phyloP scores from a whole-genome alignment of 768 basidiomycete genomes.

The Cystobasidium tubakii region DNA sequence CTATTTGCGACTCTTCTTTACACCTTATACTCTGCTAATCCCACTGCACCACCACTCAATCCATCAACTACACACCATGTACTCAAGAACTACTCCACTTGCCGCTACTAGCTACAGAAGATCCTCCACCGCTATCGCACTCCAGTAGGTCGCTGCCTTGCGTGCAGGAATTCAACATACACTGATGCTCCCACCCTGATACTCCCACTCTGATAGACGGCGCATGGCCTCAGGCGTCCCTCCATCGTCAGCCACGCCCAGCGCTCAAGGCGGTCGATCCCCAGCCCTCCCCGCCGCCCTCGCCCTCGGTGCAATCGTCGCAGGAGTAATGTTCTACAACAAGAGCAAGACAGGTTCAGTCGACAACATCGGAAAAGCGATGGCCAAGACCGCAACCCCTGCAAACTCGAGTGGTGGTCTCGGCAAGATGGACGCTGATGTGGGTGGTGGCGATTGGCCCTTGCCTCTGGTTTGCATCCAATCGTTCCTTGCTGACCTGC shows the following conservation, averaged over 20 bases:
- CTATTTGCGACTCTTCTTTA: too few species aligned
- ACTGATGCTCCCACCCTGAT: too few species aligned
- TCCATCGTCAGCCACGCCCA: background rate
- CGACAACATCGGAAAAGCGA: constrained; percentile 5
- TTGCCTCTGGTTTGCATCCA: too few species aligned
- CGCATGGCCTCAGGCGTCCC: background rate
- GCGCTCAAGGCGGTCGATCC: background rate
- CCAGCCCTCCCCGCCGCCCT: background rate
- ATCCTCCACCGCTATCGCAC: too few species aligned
- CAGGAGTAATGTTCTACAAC: background rate
- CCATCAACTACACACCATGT: too few species aligned
- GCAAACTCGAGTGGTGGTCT: background rate
- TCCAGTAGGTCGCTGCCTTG: too few species aligned
- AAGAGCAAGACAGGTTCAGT: background rate
- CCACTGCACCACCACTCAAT: too few species aligned
- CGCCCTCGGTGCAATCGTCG: background rate
- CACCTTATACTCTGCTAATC: too few species aligned
- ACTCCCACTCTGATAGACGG: too few species aligned
- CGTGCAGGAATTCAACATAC: too few species aligned
- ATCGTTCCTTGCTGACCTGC: background rate
- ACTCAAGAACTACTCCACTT: too few species aligned
- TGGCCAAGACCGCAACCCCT: background rate
- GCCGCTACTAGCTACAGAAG: too few species aligned
- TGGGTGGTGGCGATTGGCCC: background rate
- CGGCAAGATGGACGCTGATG: background rate